These are phyloP conservation scores for Candida chilensis DNA, from an alignment of 805 yeast genomes.

Conservation along the genomic window DNA sequence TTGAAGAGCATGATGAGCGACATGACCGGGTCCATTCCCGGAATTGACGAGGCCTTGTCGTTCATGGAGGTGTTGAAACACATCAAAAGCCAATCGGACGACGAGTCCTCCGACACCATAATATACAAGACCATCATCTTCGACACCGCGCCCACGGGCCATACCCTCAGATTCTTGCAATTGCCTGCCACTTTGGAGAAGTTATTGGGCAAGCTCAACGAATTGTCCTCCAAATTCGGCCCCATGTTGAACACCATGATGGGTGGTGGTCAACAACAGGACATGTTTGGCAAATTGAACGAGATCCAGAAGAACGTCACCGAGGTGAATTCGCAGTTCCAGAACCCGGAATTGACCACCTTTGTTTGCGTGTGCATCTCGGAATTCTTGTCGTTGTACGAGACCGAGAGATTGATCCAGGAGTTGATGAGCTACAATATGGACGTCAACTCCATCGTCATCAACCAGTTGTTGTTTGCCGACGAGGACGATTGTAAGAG, in stretches of 20 bases:
- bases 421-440: constrained; percentile 90
- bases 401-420: constrained; percentile 96
- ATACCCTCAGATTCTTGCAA: constrained; percentile 89
- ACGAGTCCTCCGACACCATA: constrained; percentile 13
- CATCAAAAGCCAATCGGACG: constrained; percentile 63
- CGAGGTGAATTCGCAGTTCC: constrained; percentile 90
- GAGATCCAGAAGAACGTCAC: constrained; percentile 74
- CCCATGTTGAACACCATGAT: constrained; percentile 79
- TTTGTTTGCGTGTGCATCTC: constrained; percentile 96
- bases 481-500: constrained; percentile 74
- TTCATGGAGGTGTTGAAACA: constrained; percentile 98
- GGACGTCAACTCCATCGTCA: constrained; percentile 95
- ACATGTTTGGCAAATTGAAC: constrained; percentile 68
- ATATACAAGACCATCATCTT: constrained; percentile 84
- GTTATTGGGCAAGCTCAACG: constrained; percentile 78
- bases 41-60: constrained; percentile 96
- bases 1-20: constrained; percentile 74
- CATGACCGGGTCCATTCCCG: constrained; percentile 92
- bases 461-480: constrained; percentile 90
- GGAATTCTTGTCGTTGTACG: constrained; percentile 91
- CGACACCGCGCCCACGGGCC: constrained; percentile 99
- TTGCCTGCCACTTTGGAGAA: constrained; percentile 89
- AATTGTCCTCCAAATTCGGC: constrained; percentile 78
- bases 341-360: constrained; percentile 92
- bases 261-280: constrained; percentile 61